A percentile compares a stretch with the other conserved stretches of the same genome.
These are phyloP conservation scores for Jaltomata sinuosa DNA, from an alignment of 257 asterid genomes.

Conservation along the genomic window DNA sequence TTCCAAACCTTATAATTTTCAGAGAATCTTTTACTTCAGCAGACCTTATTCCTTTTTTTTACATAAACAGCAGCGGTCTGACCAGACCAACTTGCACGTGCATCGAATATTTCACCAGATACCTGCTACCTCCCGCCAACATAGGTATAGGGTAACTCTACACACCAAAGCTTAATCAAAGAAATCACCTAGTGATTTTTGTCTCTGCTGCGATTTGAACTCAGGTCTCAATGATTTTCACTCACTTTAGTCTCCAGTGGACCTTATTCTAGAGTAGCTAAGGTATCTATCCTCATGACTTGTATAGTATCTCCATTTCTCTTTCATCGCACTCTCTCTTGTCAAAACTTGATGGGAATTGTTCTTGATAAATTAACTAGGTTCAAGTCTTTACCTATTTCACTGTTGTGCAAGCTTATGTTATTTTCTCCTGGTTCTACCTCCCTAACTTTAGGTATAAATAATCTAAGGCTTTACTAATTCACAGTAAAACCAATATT, in stretches of 20 bases:
- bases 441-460: not conserved
- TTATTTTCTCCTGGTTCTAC: not conserved
- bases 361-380: not conserved
- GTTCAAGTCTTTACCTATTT: not conserved
- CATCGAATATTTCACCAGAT: not conserved
- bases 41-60: not conserved
- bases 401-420: not conserved
- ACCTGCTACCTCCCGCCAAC: not conserved
- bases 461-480: not conserved
- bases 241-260: not conserved
- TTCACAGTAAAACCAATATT: not conserved
- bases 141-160: not conserved
- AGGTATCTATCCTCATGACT: not conserved
- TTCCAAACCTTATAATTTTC: not conserved
- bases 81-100: not conserved
- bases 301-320: not conserved
- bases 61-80: not conserved
- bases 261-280: not conserved
- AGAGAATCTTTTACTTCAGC: not conserved
- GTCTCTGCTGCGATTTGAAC: not conserved
- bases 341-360: not conserved
- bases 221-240: not conserved
- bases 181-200: not conserved
- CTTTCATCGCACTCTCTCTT: not conserved
- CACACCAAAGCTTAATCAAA: not conserved